Evolutionary conservation across 768 basidiomycete species (phyloP).

Genomic region (Coprinellus micaceus): DNA sequence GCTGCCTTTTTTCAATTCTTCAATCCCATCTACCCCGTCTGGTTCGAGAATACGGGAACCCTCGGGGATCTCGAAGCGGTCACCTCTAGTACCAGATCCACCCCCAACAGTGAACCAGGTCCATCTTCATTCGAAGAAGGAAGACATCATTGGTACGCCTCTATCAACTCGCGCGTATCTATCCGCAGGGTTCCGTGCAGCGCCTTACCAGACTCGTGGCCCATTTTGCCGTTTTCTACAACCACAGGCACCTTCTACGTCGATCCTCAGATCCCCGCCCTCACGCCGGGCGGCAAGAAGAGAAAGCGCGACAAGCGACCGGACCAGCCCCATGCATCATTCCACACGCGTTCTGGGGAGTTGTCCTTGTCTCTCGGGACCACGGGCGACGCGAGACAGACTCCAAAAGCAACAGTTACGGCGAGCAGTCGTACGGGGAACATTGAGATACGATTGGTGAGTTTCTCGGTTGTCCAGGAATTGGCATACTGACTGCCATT

Average conservation of each 20-base stretch:
- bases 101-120: conserved; percentile 29
- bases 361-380: conserved; percentile 38
- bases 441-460: conserved; percentile 39
- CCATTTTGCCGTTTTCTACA: background rate
- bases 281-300: conserved; percentile 15
- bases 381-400: conserved; percentile 28
- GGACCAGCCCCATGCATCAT: conserved; percentile 33
- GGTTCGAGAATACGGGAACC: background rate
- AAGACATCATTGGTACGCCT: conserved; percentile 29
- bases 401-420: conserved; percentile 33
- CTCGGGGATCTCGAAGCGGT: background rate
- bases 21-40: background rate
- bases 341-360: conserved; percentile 38
- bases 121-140: conserved; percentile 27
- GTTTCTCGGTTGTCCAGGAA: conserved; percentile 2
- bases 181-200: background rate
- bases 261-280: conserved; percentile 32
- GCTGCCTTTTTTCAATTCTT: background rate
- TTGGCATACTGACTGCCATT: background rate
- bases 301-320: conserved; percentile 25
- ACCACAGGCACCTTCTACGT: conserved; percentile 39
- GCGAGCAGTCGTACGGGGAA: conserved; percentile 34
- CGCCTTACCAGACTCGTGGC: background rate
- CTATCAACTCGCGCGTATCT: no score
- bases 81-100: conserved; percentile 40